These are phyloP conservation scores for Camelina sativa DNA, from an alignment of 345 rosid genomes.

Conservation along the genomic window DNA sequence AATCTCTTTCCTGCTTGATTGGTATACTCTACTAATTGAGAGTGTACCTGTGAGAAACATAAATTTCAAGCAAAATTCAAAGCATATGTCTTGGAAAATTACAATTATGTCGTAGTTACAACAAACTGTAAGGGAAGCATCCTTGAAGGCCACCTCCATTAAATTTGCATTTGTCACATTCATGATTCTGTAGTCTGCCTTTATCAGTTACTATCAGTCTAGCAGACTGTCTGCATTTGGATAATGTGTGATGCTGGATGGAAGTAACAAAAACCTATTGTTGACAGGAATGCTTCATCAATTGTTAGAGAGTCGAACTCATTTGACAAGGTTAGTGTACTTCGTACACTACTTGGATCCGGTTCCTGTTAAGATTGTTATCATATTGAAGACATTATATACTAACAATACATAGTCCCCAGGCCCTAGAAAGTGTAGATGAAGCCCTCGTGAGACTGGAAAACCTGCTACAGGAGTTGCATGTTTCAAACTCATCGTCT, in stretches of 20 bases:
- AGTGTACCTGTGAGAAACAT: constrained; percentile 24
- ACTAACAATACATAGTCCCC: constrained; percentile 37
- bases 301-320: constrained; percentile 60
- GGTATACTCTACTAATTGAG: constrained; percentile 28
- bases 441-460: constrained; percentile 85
- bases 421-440: constrained; percentile 96
- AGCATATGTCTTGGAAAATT: constrained; percentile 12
- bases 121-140: constrained; percentile 17
- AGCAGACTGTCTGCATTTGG: constrained; percentile 3
- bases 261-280: constrained; percentile 41
- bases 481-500: constrained; percentile 70
- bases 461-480: constrained; percentile 80
- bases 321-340: constrained; percentile 77
- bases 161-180: constrained; percentile 28
- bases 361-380: constrained; percentile 17
- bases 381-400: constrained; percentile 33
- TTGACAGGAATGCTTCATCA: constrained; percentile 49
- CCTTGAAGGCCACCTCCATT: constrained; percentile 4
- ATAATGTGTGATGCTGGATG: constrained; percentile 48
- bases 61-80: constrained; percentile 19
- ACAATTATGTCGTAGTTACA: background rate
- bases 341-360: constrained; percentile 20
- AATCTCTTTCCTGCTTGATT: constrained; percentile 15
- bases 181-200: constrained; percentile 11
- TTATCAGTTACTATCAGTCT: constrained; percentile 9